Evolutionary conservation across 805 yeast species (phyloP).

Genomic region (Teunomyces panamensis): DNA sequence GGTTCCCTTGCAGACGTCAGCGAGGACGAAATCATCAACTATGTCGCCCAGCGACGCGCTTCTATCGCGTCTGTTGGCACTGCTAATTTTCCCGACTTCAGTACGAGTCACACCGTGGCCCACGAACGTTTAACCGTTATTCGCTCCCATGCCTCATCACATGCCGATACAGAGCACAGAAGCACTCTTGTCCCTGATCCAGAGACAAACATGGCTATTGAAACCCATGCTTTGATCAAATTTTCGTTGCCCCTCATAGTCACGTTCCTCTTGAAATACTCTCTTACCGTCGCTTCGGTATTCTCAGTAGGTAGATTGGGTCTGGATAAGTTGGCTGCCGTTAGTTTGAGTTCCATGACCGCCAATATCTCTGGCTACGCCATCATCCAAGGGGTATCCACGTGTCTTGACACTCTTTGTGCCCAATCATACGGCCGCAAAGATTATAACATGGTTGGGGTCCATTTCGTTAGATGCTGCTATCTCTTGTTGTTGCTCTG

Average conservation of each 20-base stretch:
- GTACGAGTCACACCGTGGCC: conserved; percentile 7
- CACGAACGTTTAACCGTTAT: conserved; percentile 14
- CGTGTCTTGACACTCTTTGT: conserved; percentile 73
- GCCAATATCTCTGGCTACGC: conserved; percentile 76
- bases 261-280: conserved; percentile 69
- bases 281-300: conserved; percentile 72
- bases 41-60: conserved; percentile 37
- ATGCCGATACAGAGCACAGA: conserved; percentile 22
- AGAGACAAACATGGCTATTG: conserved; percentile 38
- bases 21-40: conserved; percentile 36
- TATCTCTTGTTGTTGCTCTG: conserved; percentile 49
- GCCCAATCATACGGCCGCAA: conserved; percentile 76
- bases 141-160: conserved; percentile 12
- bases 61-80: conserved; percentile 31
- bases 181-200: conserved; percentile 38
- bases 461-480: conserved; percentile 66
- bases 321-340: conserved; percentile 69
- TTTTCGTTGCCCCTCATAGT: conserved; percentile 58
- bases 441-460: conserved; percentile 62
- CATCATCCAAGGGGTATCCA: conserved; percentile 73
- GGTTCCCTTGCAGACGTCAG: conserved; percentile 14
- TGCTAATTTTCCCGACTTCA: not conserved
- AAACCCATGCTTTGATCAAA: conserved; percentile 33
- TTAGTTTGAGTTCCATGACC: conserved; percentile 72
- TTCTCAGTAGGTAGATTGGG: conserved; percentile 77